Evolutionary conservation across 495 filamentous ascomycete genomes (phyloP).

Genomic region (Hypoxylon lienhwacheense): DNA sequence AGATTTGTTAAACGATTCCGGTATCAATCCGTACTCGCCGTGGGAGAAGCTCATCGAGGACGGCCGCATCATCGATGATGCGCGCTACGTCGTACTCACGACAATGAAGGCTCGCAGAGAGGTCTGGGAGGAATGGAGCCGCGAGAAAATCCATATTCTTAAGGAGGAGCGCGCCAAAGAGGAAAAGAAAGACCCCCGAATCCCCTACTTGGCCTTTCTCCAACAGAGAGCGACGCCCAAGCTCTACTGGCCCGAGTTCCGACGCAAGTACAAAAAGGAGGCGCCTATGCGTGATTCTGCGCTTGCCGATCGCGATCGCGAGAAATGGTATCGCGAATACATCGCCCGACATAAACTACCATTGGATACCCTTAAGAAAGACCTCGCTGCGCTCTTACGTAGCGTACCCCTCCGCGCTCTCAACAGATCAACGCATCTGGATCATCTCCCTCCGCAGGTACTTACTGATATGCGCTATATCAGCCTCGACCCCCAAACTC

Average conservation of each 20-base stretch:
- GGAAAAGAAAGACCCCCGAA: constrained; percentile 81
- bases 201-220: constrained; percentile 82
- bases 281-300: constrained; percentile 75
- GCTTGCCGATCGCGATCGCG: constrained; percentile 81
- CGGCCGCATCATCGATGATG: constrained; percentile 80
- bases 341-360: constrained; percentile 76
- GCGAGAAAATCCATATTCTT: constrained; percentile 67
- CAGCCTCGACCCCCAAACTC: constrained; percentile 65
- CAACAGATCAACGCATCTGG: constrained; percentile 64
- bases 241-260: constrained; percentile 96
- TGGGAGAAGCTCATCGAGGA: constrained; percentile 89
- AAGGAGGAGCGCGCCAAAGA: constrained; percentile 72
- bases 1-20: constrained; percentile 79
- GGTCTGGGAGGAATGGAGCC: constrained; percentile 78
- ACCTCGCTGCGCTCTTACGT: constrained; percentile 76
- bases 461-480: constrained; percentile 80
- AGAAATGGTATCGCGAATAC: constrained; percentile 88
- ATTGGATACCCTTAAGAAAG: constrained; percentile 72
- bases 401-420: constrained; percentile 63
- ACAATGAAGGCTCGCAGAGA: constrained; percentile 83
- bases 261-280: constrained; percentile 83
- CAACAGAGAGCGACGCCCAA: constrained; percentile 81
- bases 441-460: constrained; percentile 67
- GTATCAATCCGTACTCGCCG: constrained; percentile 83
- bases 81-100: constrained; percentile 76